phyloP scores from a whole-genome alignment of 768 basidiomycete genomes.

The Pisolithus albus region DNA sequence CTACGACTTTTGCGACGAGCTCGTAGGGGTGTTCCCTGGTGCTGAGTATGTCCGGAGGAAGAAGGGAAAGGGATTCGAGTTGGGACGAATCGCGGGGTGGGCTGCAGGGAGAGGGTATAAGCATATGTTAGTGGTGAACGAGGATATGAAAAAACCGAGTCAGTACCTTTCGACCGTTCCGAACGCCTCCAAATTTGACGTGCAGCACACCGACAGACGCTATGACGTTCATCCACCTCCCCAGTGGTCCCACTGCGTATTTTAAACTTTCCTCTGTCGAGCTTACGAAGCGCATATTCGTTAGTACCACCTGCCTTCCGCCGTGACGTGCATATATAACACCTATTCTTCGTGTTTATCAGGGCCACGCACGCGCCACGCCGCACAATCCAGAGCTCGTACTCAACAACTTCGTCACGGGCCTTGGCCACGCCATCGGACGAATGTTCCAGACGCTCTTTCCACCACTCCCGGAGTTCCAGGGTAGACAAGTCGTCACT shows the following conservation, averaged over 20 bases:
- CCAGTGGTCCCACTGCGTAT: constrained; percentile 89
- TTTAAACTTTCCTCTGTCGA: constrained; percentile 90
- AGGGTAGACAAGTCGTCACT: constrained; percentile 94
- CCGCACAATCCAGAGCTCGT: constrained; percentile 93
- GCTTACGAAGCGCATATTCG: constrained; percentile 80
- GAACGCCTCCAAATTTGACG: constrained; percentile 2
- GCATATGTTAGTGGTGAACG: constrained; percentile 89
- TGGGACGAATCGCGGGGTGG: constrained; percentile 91
- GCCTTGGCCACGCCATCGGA: constrained; percentile 88
- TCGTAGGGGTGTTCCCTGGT: constrained; percentile 85
- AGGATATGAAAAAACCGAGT: constrained; percentile 94
- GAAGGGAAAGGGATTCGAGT: constrained; percentile 84
- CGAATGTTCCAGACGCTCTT: constrained; percentile 95
- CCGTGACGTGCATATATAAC: neutral
- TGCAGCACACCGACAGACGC: constrained; percentile 53
- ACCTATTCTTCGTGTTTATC: constrained; percentile 5
- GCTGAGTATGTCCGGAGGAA: constrained; percentile 83
- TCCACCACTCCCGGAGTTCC: constrained; percentile 90
- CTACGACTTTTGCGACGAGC: constrained; percentile 89
- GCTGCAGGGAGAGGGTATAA: constrained; percentile 83
- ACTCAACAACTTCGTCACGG: constrained; percentile 89
- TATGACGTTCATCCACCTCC: constrained; percentile 85
- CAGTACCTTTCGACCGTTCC: constrained; percentile 26
- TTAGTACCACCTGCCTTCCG: constrained; percentile 29
- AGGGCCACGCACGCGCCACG: constrained; percentile 92